A percentile compares a stretch with the other conserved stretches of the same genome.
These are phyloP conservation scores for Herpotrichia juniperi DNA, from an alignment of 2,329 filamentous ascomycete species.

Conservation along the genomic window DNA sequence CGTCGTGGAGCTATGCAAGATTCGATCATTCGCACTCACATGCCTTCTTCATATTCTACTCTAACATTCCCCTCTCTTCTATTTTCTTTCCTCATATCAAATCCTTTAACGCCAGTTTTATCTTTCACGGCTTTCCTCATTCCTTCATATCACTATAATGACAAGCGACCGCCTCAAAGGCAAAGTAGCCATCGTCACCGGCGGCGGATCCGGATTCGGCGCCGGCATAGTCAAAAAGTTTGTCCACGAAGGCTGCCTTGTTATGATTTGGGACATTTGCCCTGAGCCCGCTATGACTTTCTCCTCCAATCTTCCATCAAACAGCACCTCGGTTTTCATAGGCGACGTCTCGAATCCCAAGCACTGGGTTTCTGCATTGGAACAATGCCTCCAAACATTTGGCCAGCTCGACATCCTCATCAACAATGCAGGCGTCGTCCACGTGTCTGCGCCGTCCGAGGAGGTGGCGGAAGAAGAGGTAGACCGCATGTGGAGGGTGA, in stretches of 20 bases:
- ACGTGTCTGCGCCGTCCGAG: background rate
- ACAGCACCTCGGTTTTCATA: background rate
- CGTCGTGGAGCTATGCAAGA: background rate
- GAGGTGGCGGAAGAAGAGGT: conserved; percentile 2
- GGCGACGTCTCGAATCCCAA: background rate
- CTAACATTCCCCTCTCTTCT: background rate
- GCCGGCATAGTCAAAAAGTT: conserved; percentile 37
- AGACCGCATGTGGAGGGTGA: conserved; percentile 4
- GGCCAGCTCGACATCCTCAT: background rate
- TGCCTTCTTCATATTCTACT: no score
- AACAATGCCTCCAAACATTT: background rate
- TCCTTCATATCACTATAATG: conserved; percentile 2
- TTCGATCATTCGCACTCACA: background rate
- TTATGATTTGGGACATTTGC: conserved; percentile 16
- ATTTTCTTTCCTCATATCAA: background rate
- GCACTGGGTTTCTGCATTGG: background rate
- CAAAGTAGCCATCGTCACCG: conserved; percentile 27
- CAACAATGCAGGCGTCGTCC: conserved; percentile 5
- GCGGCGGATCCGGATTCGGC: conserved; percentile 35
- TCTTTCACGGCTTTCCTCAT: background rate
- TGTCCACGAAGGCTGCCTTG: conserved; percentile 31
- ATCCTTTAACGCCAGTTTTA: no score
- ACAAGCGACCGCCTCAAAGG: conserved; percentile 8
- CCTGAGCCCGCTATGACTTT: background rate
- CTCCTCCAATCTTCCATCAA: background rate